A percentile compares a stretch with the other conserved stretches of the same genome.
These are phyloP conservation scores for Ophiostoma tasmaniense DNA, from an alignment of 2,329 filamentous ascomycete genomes.

Conservation along the genomic window DNA sequence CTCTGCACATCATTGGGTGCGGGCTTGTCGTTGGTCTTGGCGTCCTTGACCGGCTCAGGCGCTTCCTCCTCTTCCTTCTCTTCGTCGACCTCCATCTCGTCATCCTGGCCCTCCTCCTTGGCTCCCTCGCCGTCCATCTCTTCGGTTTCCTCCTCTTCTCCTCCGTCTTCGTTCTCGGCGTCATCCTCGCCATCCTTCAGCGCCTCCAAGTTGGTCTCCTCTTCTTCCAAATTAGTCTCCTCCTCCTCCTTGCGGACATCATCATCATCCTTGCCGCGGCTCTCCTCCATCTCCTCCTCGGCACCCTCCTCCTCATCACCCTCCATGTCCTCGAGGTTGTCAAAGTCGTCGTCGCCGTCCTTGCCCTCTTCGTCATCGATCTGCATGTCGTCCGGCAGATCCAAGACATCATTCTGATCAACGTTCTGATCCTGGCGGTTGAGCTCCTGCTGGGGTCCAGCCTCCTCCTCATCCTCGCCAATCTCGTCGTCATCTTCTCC, in stretches of 20 bases:
- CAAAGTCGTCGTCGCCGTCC: constrained; percentile 48
- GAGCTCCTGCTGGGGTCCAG: constrained; percentile 46
- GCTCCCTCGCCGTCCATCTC: constrained; percentile 36
- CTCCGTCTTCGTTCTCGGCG: constrained; percentile 35
- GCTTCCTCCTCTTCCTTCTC: constrained; percentile 46
- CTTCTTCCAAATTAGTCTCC: constrained; percentile 33
- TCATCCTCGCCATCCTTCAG: constrained; percentile 30
- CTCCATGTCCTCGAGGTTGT: constrained; percentile 53
- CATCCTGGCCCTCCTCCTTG: constrained; percentile 30
- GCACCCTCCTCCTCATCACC: constrained; percentile 79
- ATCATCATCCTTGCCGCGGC: constrained; percentile 39
- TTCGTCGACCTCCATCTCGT: constrained; percentile 31
- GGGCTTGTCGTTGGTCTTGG: constrained; percentile 43
- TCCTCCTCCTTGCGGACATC: constrained; percentile 36
- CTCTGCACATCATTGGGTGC: constrained; percentile 56
- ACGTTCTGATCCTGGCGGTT: constrained; percentile 64
- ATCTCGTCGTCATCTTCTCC: constrained; percentile 55
- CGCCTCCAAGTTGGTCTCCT: constrained; percentile 34
- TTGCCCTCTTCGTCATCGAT: constrained; percentile 68
- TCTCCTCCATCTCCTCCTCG: constrained; percentile 75
- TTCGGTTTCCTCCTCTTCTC: constrained; percentile 30
- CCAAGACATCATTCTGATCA: constrained; percentile 72
- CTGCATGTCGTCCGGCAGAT: constrained; percentile 81
- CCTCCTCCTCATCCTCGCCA: constrained; percentile 50
- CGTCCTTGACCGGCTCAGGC: constrained; percentile 37